phyloP scores from a whole-genome alignment of 148 eudicot genomes.

The Rhododendron kiyosumense region DNA sequence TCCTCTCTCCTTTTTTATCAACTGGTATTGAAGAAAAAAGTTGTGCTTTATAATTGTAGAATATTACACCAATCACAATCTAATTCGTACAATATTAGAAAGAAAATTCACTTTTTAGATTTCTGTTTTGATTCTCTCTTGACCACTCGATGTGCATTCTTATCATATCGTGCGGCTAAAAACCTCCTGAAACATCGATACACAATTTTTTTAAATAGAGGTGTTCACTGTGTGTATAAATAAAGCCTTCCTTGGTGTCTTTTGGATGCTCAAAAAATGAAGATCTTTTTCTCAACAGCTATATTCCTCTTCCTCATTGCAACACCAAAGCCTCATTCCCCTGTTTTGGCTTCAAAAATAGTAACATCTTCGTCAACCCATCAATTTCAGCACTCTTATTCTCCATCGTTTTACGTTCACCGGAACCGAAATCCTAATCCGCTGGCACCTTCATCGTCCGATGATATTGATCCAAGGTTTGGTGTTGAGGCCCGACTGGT shows the following conservation, averaged over 20 bases:
- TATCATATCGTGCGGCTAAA: no score
- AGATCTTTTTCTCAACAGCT: not conserved
- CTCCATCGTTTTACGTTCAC: not conserved
- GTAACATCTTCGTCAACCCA: not conserved
- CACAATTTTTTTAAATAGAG: no score
- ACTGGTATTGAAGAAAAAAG: no score
- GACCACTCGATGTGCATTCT: no score
- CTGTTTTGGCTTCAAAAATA: not conserved
- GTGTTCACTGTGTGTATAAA: no score
- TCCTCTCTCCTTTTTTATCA: no score
- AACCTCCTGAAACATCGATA: no score
- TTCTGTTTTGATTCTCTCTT: no score
- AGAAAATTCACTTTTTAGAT: no score
- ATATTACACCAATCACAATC: no score
- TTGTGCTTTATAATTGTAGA: no score
- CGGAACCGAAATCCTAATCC: not conserved
- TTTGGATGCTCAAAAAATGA: not conserved
- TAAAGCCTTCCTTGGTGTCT: not conserved
- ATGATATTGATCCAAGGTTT: not conserved
- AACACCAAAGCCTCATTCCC: not conserved
- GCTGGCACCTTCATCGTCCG: not conserved
- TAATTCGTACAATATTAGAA: no score
- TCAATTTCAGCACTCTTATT: not conserved
- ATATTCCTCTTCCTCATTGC: constrained; percentile 6
- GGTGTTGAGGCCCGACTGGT: not conserved